Conservation (phyloP, 2,329 filamentous ascomycete genomes). For the Cladosporium sp. region DNA sequence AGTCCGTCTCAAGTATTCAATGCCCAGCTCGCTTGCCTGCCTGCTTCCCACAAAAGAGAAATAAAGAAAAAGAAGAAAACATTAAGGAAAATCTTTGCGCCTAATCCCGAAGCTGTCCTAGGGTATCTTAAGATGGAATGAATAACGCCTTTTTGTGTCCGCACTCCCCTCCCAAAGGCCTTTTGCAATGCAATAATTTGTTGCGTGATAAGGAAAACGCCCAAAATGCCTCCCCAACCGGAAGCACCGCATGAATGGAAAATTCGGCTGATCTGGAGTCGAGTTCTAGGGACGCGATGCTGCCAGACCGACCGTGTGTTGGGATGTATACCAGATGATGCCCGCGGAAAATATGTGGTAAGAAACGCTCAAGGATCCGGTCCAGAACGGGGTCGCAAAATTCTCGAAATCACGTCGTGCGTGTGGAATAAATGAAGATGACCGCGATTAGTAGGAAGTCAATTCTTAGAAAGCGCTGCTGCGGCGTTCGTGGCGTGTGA, state of each 20-base stretch:
- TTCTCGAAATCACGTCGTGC: constrained; percentile 1
- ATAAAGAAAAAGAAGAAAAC: background rate
- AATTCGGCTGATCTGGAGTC: background rate
- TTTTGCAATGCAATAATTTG: background rate
- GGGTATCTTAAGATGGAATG: constrained; percentile 21
- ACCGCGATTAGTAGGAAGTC: constrained; percentile 1
- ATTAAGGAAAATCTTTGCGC: background rate
- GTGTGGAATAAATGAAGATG: background rate
- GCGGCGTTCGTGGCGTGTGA: constrained; percentile 24
- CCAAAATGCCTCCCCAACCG: constrained; percentile 1
- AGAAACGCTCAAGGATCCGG: constrained; percentile 9
- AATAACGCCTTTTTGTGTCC: constrained; percentile 18
- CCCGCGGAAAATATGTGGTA: background rate
- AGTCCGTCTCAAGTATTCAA: background rate
- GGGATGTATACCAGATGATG: constrained; percentile 7
- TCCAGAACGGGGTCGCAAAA: constrained; percentile 1
- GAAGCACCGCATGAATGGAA: constrained; percentile 7
- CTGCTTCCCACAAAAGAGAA: constrained; percentile 1
- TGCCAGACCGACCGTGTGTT: background rate
- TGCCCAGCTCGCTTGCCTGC: background rate
- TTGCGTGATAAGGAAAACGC: constrained; percentile 3
- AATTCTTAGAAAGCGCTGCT: constrained; percentile 14
- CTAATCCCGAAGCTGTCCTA: constrained; percentile 19
- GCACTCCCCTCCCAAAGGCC: background rate
- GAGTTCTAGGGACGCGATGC: background rate